Percentiles rank a stretch among this genome's conserved stretches.
Evolutionary conservation across 352 stramenopile genomes (phyloP).

Genomic region (Globisporangium heterothallicum): DNA sequence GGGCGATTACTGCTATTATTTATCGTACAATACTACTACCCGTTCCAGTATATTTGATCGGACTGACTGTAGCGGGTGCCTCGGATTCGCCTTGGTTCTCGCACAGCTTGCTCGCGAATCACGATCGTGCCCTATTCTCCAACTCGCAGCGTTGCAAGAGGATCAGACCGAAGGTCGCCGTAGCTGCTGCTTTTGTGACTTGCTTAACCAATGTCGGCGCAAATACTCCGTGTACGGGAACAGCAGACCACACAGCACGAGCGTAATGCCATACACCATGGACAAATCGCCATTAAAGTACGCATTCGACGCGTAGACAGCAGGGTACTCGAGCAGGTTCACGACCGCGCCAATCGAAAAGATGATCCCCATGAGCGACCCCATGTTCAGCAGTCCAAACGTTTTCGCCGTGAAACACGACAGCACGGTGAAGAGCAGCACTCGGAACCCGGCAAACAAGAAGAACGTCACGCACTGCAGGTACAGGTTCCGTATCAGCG

Average conservation of each 20-base stretch:
- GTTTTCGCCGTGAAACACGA: slow-evolving; percentile 84
- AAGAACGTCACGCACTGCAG: slow-evolving; percentile 73
- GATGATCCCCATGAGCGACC: slow-evolving; percentile 76
- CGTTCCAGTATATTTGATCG: too few relatives aligned
- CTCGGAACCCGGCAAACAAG: slow-evolving; percentile 77
- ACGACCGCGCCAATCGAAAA: slow-evolving; percentile 74
- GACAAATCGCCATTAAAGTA: slow-evolving; percentile 56
- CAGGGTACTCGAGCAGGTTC: slow-evolving; percentile 74
- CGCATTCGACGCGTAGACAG: slow-evolving; percentile 63
- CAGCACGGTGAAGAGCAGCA: slow-evolving; percentile 83
- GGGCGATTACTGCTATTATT: too few relatives aligned
- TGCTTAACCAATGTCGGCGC: slow-evolving; percentile 43
- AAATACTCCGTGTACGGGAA: slow-evolving; percentile 57
- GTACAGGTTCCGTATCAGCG: slow-evolving; percentile 54
- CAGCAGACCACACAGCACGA: slow-evolving; percentile 47
- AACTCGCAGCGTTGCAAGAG: too few relatives aligned
- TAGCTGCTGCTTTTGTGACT: slow-evolving; percentile 27
- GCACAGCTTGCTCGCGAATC: too few relatives aligned
- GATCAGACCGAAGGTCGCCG: slow-evolving; percentile 19
- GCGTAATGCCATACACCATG: slow-evolving; percentile 39
- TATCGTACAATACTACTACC: too few relatives aligned
- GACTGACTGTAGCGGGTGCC: too few relatives aligned
- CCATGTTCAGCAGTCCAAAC: slow-evolving; percentile 81
- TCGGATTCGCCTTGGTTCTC: too few relatives aligned
- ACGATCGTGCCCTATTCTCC: too few relatives aligned